Evolutionary conservation across 331 rosid genomes (phyloP), one percentile per base, ranked within the genome.

Genomic region (Erythrophleum ivorense): DNA sequence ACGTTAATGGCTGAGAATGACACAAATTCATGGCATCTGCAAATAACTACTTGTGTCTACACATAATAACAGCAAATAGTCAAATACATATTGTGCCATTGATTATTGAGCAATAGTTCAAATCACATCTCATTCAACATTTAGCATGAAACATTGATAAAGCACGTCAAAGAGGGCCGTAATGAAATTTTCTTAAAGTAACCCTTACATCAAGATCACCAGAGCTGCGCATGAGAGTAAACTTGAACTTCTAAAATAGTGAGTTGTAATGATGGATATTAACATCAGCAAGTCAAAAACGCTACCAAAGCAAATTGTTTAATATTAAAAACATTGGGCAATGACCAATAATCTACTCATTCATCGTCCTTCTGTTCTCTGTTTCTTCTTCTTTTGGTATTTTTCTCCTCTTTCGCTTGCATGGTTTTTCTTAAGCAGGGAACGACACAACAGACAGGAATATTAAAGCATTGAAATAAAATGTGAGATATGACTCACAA

Each of bases 401-500:
- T 18, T 16, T 52, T 52, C 41, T 53, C 49, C 77, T 34, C 16
- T 53, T 53, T 15, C 49, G 2, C 64, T 3, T 3, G 9, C 24
- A 19, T n/a, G 6, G 14, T 36, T 53, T 58, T 2, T 10, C 50
- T 36, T 16, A 40, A 53, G 50, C 50, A 53, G 14, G 10, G n/a
- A 63, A 29, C 12, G 13, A 14, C 60, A 64, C 16, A 36, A 64
- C 24, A 67, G 16, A 7, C 33, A 67, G 4, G 29, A 18, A 40
- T n/a, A 40, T 40, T 38, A 34, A 36, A 65, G 71, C 43, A 41
- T 4, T 41, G 31, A 52, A 15, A 76, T 45, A 45, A 58, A 59
- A 60, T 34, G 10, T 2, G 14, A 7, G 33, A 38, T 12, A 21
- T 24, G 52, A 86, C 94, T 90, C 43, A 63, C 43, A 15, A 12